Evolutionary conservation across 768 basidiomycete species (phyloP).

Genomic region (Royoungia palumana): DNA sequence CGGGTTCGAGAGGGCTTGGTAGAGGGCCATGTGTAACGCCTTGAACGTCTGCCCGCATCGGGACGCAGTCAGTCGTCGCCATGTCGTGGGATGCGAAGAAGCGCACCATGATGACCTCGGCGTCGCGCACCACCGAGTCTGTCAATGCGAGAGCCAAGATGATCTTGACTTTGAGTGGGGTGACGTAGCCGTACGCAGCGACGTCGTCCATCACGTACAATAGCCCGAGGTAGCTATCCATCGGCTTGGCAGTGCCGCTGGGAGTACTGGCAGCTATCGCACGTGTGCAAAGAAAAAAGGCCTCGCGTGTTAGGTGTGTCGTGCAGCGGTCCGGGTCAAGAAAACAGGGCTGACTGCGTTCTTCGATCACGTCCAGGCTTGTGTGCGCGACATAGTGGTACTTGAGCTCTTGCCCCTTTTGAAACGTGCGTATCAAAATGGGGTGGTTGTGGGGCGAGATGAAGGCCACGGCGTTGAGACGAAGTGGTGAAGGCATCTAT

Average conservation of each 20-base stretch:
- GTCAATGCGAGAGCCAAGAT: slow-evolving; percentile 75
- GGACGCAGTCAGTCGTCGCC: background rate
- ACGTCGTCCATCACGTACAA: slow-evolving; percentile 91
- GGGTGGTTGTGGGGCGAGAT: slow-evolving; percentile 79
- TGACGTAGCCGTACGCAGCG: slow-evolving; percentile 89
- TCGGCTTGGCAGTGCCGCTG: slow-evolving; percentile 48
- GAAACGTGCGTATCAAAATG: slow-evolving; percentile 74
- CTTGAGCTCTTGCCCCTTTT: slow-evolving; percentile 61
- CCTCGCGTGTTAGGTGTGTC: background rate
- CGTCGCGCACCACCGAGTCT: slow-evolving; percentile 77
- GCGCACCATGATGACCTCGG: slow-evolving; percentile 72
- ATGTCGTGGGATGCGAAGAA: background rate
- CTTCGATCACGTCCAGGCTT: slow-evolving; percentile 86
- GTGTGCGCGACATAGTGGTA: slow-evolving; percentile 93
- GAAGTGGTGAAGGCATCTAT: slow-evolving; percentile 62
- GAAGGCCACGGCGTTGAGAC: slow-evolving; percentile 79
- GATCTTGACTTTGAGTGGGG: slow-evolving; percentile 85
- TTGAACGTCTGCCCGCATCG: slow-evolving; percentile 65
- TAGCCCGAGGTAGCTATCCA: slow-evolving; percentile 81
- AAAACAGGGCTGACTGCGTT: slow-evolving; percentile 61
- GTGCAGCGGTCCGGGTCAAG: background rate
- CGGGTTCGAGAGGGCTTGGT: slow-evolving; percentile 79
- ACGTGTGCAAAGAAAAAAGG: background rate
- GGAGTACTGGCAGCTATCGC: slow-evolving; percentile 4
- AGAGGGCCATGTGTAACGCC: slow-evolving; percentile 86